These are phyloP conservation scores for Ricinus communis DNA, from an alignment of 345 rosid species.

Conservation along the genomic window DNA sequence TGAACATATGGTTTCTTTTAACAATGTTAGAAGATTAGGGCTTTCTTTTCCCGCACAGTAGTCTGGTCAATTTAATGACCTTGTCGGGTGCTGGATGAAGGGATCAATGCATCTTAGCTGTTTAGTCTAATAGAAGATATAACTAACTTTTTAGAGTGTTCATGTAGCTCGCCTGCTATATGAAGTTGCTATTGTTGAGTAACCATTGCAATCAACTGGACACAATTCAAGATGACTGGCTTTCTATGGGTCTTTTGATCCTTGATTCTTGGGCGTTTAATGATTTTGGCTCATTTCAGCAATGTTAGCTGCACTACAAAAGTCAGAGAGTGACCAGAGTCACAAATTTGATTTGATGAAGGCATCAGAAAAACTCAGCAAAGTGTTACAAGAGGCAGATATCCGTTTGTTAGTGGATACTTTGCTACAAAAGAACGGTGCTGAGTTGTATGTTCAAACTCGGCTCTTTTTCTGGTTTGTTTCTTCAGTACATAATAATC, in stretches of 20 bases:
- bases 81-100: too few relatives aligned
- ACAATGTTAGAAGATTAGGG: too few relatives aligned
- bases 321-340: slow-evolving; percentile 37
- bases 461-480: slow-evolving; percentile 7
- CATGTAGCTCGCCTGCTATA: background rate
- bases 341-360: slow-evolving; percentile 37
- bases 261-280: slow-evolving; percentile 9
- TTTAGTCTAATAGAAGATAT: background rate
- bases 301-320: slow-evolving; percentile 52
- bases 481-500: background rate
- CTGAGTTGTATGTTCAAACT: slow-evolving; percentile 52
- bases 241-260: background rate
- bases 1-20: too few relatives aligned
- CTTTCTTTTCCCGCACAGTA: too few relatives aligned
- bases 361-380: slow-evolving; percentile 61
- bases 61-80: too few relatives aligned
- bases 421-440: slow-evolving; percentile 53
- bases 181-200: background rate
- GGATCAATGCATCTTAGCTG: background rate
- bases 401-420: slow-evolving; percentile 51
- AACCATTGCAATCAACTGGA: background rate
- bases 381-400: slow-evolving; percentile 56
- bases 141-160: background rate
- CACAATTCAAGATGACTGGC: background rate
- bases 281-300: slow-evolving; percentile 46